A percentile compares a stretch with the other conserved stretches of the same genome.
phyloP scores from a whole-genome alignment of 75 land plant genomes.

The Pseudotsuga menziesii region DNA sequence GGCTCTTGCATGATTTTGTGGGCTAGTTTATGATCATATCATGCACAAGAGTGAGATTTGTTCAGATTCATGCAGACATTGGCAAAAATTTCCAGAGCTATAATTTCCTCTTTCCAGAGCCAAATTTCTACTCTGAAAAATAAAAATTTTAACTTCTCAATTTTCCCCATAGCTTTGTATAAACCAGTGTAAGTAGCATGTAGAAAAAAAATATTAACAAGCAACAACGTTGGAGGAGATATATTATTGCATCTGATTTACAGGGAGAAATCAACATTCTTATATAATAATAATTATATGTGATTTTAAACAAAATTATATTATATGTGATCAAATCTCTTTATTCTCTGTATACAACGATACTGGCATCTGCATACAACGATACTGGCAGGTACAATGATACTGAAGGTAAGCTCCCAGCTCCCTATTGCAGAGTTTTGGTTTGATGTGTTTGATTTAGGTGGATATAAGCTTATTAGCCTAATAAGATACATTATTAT shows the following conservation, averaged over 20 bases:
- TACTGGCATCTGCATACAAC: too few species aligned
- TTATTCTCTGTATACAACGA: too few species aligned
- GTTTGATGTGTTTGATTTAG: too few species aligned
- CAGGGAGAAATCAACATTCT: too few species aligned
- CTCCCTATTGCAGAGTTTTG: too few species aligned
- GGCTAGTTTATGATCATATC: background rate
- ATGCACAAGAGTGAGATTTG: conserved; percentile 1
- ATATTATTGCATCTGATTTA: background rate
- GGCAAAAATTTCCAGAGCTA: background rate
- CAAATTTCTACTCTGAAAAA: background rate
- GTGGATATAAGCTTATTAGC: too few species aligned
- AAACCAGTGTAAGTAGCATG: background rate
- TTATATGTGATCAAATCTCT: too few species aligned
- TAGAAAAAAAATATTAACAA: background rate
- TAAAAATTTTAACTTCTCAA: background rate
- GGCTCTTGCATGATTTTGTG: conserved; percentile 11
- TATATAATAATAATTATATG: too few species aligned
- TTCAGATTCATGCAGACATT: background rate
- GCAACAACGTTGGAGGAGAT: background rate
- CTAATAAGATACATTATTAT: too few species aligned
- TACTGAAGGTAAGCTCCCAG: too few species aligned
- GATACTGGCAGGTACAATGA: too few species aligned
- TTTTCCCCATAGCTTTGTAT: background rate
- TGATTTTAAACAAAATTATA: too few species aligned
- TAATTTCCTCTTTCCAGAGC: background rate